A percentile compares a stretch with the other conserved stretches of the same genome.
Conservation (phyloP, 2,329 filamentous ascomycete genomes). For the Aspergillus persii region DNA sequence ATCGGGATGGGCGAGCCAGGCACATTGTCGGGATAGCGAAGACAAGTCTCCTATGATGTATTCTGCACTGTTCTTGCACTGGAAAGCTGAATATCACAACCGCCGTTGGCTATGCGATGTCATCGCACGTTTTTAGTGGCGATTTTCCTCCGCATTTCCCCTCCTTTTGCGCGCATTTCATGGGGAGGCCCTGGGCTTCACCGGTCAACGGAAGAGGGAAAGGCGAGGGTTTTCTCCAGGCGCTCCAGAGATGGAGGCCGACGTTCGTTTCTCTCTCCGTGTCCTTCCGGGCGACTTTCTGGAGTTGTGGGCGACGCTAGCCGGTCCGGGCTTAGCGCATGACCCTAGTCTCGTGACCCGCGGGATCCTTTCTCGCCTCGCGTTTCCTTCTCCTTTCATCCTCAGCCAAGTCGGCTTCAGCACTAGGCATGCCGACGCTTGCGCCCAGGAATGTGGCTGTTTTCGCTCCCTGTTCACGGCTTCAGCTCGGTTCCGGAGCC, state of each 20-base stretch:
- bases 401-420: conserved; percentile 3
- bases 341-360: not conserved
- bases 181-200: conserved; percentile 4
- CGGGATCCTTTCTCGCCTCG: not conserved
- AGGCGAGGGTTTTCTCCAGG: conserved; percentile 9
- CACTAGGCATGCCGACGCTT: conserved; percentile 2
- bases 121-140: conserved; percentile 1
- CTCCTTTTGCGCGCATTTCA: conserved; percentile 4
- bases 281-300: conserved; percentile 9
- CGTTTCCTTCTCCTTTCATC: not conserved
- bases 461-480: not conserved
- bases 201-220: conserved; percentile 16
- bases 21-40: not conserved
- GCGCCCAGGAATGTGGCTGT: not conserved
- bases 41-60: not conserved
- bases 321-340: not conserved
- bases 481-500: not conserved
- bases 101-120: not conserved
- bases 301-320: conserved; percentile 2
- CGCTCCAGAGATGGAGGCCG: conserved; percentile 1
- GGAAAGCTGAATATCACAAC: not conserved
- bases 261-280: conserved; percentile 2
- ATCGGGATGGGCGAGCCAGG: not conserved
- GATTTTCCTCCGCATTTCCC: conserved; percentile 16
- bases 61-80: not conserved